Evolutionary conservation across 805 yeast species (phyloP), one percentile per base, ranked within the genome.

Genomic region (Tetrapisispora iriomotensis): DNA sequence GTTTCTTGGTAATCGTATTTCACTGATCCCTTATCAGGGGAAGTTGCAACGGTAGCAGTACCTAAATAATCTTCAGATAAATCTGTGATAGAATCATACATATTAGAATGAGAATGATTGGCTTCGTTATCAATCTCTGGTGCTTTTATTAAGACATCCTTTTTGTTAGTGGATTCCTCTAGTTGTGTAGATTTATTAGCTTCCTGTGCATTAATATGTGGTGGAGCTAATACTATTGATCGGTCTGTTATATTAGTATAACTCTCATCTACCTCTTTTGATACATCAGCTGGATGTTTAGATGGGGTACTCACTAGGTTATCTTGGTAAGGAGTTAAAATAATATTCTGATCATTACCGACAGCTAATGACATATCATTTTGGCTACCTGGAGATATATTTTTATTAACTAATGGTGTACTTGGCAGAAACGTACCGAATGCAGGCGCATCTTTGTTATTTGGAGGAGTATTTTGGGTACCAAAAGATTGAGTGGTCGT

Each of bases 1-100:
- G n/a, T n/a, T n/a, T n/a, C n/a, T n/a, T n/a, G n/a, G n/a, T n/a
- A n/a, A 23, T 39, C 43, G 26, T 41, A 38, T 33, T 43, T 42
- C 20, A 48, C 48, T 47, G 49, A 12, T 45, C 29, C 45, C 32
- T 44, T 48, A 12, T 42, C 37, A 6, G 55, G 53, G 2, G 55
- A 52, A 24, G 46, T 50, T 8, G 45, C 51, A 8, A 49, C 36
- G 17, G 48, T 47, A 4, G 54, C 54, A 10, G 45, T 36, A 14
- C 48, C 54, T 22, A 44, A 31, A 30, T 41, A 47, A 8, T 40
- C 50, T 9, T 41, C 43, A 39, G 26, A 6, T 13, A 40, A 8
- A 34, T 40, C 20, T 8, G n/a, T n/a, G n/a, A n/a, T n/a, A n/a
- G n/a, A n/a, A n/a, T n/a, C n/a, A n/a, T n/a, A n/a, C n/a, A n/a